phyloP scores from a whole-genome alignment of 768 basidiomycete genomes.

The Rhodotorula toruloides region DNA sequence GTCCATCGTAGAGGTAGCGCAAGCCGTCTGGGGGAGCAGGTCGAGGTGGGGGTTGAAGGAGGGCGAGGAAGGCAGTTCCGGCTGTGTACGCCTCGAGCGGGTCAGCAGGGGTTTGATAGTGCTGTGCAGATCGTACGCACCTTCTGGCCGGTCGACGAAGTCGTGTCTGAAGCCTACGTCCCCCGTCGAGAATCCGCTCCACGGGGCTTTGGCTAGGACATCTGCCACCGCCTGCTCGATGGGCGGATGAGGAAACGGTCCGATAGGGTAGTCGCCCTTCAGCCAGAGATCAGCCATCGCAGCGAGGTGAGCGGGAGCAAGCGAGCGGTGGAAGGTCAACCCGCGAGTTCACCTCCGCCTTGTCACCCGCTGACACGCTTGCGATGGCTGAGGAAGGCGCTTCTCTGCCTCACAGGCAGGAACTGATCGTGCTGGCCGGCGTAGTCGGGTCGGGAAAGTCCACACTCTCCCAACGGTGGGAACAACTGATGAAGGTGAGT shows the following conservation, averaged over 20 bases:
- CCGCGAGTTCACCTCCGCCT: neutral
- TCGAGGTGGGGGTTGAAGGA: conserved; percentile 10
- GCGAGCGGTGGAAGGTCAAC: neutral
- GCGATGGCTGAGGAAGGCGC: neutral
- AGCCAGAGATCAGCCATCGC: conserved; percentile 31
- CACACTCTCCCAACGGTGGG: conserved; percentile 11
- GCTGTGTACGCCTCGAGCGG: conserved; percentile 15
- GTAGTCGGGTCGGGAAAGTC: conserved; percentile 33
- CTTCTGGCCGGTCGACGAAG: conserved; percentile 38
- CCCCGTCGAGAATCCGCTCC: conserved; percentile 16
- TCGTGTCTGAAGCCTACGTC: conserved; percentile 28
- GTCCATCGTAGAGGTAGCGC: conserved; percentile 28
- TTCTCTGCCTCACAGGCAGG: no score
- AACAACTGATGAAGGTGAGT: conserved; percentile 10
- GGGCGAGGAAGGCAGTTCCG: conserved; percentile 37
- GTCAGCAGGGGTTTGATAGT: neutral
- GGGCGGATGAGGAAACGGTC: conserved; percentile 16
- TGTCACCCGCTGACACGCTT: neutral
- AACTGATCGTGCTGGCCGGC: conserved; percentile 30
- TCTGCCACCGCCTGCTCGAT: conserved; percentile 32
- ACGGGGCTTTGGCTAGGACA: conserved; percentile 31
- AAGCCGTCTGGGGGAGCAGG: conserved; percentile 37
- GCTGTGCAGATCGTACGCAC: neutral
- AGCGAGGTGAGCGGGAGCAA: neutral
- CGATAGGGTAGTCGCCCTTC: conserved; percentile 19